A percentile compares a stretch with the other conserved stretches of the same genome.
phyloP scores from a whole-genome alignment of 768 basidiomycete genomes.

The Lenzites betulinus region DNA sequence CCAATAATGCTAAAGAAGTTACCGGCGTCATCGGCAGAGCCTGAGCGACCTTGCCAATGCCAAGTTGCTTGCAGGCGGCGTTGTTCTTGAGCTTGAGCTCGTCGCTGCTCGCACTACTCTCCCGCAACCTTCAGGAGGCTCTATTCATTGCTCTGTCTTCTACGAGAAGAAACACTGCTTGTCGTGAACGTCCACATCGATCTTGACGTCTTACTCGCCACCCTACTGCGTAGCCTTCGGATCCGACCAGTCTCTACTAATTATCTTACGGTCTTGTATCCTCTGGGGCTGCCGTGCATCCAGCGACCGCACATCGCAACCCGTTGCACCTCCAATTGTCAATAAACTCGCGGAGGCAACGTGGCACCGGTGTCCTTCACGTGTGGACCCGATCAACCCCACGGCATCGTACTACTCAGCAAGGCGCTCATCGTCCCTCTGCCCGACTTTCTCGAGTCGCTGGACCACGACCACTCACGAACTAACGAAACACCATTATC shows the following conservation, averaged over 20 bases:
- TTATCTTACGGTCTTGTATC: no score
- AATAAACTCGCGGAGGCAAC: slow-evolving; percentile 12
- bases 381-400: slow-evolving; percentile 16
- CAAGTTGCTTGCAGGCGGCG: no score
- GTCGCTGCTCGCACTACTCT: background rate
- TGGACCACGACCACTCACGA: slow-evolving; percentile 9
- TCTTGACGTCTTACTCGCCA: no score
- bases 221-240: no score
- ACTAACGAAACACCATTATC: background rate
- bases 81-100: background rate
- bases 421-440: slow-evolving; percentile 4
- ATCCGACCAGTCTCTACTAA: no score
- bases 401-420: slow-evolving; percentile 8
- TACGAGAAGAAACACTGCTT: no score
- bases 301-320: background rate
- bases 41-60: no score
- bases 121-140: background rate
- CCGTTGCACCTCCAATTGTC: background rate
- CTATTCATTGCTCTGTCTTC: no score
- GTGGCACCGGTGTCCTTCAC: slow-evolving; percentile 17
- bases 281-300: no score
- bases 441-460: slow-evolving; percentile 4
- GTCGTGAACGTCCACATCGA: no score
- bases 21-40: slow-evolving; percentile 2
- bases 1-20: no score